Evolutionary conservation across 805 yeast genomes (phyloP).

Genomic region (Priceomyces medius): DNA sequence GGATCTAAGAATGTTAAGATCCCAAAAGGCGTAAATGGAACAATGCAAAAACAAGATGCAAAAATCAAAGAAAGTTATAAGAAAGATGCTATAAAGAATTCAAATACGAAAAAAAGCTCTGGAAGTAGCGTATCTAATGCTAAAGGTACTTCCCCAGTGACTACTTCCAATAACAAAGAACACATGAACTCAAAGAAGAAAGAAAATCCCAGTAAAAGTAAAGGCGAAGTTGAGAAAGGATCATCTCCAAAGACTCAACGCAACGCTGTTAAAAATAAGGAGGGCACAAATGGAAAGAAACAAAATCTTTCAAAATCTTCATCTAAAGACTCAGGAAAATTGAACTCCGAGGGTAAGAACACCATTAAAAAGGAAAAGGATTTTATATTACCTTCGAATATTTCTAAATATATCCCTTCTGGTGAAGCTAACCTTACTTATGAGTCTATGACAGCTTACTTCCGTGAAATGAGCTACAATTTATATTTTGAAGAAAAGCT

Average conservation of each 20-base stretch:
- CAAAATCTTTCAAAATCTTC: neutral
- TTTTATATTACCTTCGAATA: constrained; percentile 23
- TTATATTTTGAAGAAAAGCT: constrained; percentile 60
- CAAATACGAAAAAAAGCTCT: neutral
- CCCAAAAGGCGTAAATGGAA: constrained; percentile 2
- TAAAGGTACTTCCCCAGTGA: neutral
- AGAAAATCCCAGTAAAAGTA: neutral
- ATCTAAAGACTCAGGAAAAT: neutral
- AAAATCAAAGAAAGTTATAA: neutral
- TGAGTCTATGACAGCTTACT: constrained; percentile 51
- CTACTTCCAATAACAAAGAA: neutral
- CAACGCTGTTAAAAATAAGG: neutral
- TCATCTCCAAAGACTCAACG: neutral
- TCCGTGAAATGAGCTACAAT: constrained; percentile 58
- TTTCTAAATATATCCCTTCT: constrained; percentile 32
- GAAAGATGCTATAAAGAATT: neutral
- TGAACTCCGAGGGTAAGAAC: neutral
- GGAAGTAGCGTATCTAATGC: too few relatives aligned
- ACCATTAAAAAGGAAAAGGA: constrained; percentile 3
- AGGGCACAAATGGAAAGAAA: too few relatives aligned
- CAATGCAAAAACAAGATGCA: neutral
- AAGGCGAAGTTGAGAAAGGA: neutral
- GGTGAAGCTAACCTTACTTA: constrained; percentile 45
- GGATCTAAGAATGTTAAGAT: too few relatives aligned
- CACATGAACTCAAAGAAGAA: neutral